Conservation (phyloP, 495 filamentous ascomycete genomes). For the Trichocladium antarcticum region DNA sequence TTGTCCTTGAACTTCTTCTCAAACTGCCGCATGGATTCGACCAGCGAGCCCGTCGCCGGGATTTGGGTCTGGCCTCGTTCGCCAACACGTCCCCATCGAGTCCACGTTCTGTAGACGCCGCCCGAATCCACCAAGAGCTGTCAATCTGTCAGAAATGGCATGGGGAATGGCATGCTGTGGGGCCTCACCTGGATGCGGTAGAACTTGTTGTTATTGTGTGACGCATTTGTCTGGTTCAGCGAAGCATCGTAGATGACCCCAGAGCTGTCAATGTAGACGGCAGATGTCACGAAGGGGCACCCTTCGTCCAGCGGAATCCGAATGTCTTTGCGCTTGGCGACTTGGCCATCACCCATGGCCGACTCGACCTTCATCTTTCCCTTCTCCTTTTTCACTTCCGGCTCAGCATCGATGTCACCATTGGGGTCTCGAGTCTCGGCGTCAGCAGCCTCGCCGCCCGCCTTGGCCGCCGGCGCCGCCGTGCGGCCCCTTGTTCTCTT, state of each 20-base stretch:
- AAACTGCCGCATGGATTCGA: constrained; percentile 44
- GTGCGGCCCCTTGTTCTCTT: constrained; percentile 24
- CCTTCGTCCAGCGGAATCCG: constrained; percentile 40
- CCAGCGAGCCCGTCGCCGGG: constrained; percentile 33
- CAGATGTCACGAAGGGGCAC: constrained; percentile 20
- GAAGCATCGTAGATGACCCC: constrained; percentile 56
- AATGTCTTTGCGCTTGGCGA: constrained; percentile 35
- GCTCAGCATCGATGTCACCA: background rate
- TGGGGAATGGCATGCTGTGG: background rate
- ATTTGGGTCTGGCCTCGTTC: constrained; percentile 51
- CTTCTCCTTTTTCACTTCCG: constrained; percentile 12
- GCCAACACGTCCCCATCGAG: constrained; percentile 70
- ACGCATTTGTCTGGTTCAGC: constrained; percentile 50
- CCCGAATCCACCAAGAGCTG: constrained; percentile 28
- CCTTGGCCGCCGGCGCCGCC: constrained; percentile 24
- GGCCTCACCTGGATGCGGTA: constrained; percentile 48
- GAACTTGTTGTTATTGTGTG: constrained; percentile 62
- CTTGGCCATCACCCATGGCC: constrained; percentile 32
- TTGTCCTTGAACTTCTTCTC: constrained; percentile 72
- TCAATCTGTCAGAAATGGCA: constrained; percentile 2
- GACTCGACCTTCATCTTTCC: constrained; percentile 17
- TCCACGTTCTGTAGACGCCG: constrained; percentile 46
- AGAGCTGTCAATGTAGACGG: constrained; percentile 53
- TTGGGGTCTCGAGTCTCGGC: constrained; percentile 7
- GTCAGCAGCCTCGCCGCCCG: constrained; percentile 10